phyloP scores from a whole-genome alignment of 352 stramenopile genomes.

The Globisporangium paroecandrum region DNA sequence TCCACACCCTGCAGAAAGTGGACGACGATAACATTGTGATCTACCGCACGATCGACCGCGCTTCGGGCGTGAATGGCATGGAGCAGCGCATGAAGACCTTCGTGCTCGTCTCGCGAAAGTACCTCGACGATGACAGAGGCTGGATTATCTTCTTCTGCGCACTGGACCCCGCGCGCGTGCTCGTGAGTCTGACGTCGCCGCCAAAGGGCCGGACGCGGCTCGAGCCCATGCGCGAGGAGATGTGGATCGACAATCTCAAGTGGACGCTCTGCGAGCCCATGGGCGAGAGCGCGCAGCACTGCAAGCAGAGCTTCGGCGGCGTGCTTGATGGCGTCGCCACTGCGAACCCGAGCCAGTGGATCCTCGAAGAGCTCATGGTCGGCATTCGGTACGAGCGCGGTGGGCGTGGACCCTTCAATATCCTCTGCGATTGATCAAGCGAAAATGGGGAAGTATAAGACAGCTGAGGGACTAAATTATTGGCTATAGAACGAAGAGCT shows the following conservation, averaged over 20 bases:
- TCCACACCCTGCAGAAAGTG: constrained; percentile 17
- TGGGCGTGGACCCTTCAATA: constrained; percentile 10
- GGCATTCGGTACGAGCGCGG: constrained; percentile 18
- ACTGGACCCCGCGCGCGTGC: constrained; percentile 12
- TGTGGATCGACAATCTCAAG: constrained; percentile 21
- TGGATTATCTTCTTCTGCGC: constrained; percentile 12
- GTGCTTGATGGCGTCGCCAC: constrained; percentile 16
- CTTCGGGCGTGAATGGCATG: not conserved
- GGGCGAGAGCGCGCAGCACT: constrained; percentile 14
- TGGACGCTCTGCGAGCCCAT: constrained; percentile 17
- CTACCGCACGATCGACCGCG: constrained; percentile 20
- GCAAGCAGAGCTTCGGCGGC: constrained; percentile 15
- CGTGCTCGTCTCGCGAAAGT: constrained; percentile 12
- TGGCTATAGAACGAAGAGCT: not conserved
- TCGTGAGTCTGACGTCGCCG: not conserved
- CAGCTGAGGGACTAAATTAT: constrained; percentile 2
- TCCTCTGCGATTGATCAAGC: constrained; percentile 1
- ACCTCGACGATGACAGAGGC: not conserved
- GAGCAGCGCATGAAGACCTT: constrained; percentile 17
- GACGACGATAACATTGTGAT: constrained; percentile 17
- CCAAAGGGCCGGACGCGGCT: constrained; percentile 1
- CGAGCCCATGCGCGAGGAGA: constrained; percentile 15
- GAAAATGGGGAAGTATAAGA: not conserved
- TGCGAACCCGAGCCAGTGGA: constrained; percentile 18
- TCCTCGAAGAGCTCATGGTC: constrained; percentile 19